Conservation (phyloP, 805 yeast genomes). For the Tetrapisispora pingtungensis region DNA sequence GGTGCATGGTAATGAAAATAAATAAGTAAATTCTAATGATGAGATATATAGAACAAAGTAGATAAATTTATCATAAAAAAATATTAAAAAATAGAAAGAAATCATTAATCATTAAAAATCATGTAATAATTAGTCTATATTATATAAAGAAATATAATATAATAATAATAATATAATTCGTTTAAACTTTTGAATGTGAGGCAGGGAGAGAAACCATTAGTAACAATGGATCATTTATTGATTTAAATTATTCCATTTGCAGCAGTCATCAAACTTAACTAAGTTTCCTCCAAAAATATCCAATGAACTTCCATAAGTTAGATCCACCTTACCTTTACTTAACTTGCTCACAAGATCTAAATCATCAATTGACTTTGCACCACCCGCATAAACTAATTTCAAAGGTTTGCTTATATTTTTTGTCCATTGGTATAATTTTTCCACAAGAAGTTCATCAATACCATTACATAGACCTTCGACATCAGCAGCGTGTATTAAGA, state of each 20-base stretch:
- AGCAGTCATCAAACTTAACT: slow-evolving; percentile 68
- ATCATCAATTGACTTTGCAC: slow-evolving; percentile 71
- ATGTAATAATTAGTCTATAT: not conserved
- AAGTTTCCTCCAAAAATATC: slow-evolving; percentile 89
- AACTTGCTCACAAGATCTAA: slow-evolving; percentile 52
- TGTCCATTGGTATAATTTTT: slow-evolving; percentile 68
- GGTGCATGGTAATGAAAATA: slow-evolving; percentile 23
- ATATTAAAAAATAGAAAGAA: not conserved
- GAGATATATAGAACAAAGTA: too few species aligned
- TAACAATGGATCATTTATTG: not conserved
- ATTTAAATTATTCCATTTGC: slow-evolving; percentile 51
- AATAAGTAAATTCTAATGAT: too few species aligned
- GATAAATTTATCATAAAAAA: too few species aligned
- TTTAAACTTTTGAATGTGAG: not conserved
- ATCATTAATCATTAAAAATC: not conserved
- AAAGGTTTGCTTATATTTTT: slow-evolving; percentile 32
- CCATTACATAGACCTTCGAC: slow-evolving; percentile 96
- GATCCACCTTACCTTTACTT: slow-evolving; percentile 76
- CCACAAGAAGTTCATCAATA: slow-evolving; percentile 72
- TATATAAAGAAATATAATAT: not conserved
- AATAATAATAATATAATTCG: not conserved
- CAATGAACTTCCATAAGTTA: slow-evolving; percentile 86
- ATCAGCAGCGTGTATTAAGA: slow-evolving; percentile 94
- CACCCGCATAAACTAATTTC: slow-evolving; percentile 93
- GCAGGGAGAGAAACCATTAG: too few species aligned